Percentiles rank a stretch among this genome's conserved stretches.
Conservation (phyloP, 2,329 filamentous ascomycete genomes). For the Aspergillus caelatus region DNA sequence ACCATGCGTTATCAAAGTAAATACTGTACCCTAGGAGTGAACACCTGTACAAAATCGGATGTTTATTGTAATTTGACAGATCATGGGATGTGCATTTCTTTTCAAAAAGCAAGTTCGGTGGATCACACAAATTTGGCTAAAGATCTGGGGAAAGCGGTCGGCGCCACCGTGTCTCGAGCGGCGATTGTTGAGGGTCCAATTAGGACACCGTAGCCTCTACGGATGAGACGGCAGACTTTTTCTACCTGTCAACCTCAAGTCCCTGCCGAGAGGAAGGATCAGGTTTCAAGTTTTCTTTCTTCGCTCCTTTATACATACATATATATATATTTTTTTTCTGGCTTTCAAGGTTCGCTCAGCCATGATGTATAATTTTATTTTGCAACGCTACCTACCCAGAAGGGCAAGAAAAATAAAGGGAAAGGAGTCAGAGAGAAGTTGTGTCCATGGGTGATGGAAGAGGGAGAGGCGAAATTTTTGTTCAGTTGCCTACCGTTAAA, state of each 20-base stretch:
- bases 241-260: background rate
- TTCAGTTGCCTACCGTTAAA: conserved; percentile 38
- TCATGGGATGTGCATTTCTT: conserved; percentile 3
- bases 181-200: conserved; percentile 15
- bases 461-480: conserved; percentile 32
- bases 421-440: conserved; percentile 1
- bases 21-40: background rate
- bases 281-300: background rate
- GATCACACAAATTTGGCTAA: conserved; percentile 21
- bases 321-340: background rate
- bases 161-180: conserved; percentile 9
- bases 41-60: background rate
- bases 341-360: background rate
- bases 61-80: conserved; percentile 5
- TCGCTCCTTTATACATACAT: background rate
- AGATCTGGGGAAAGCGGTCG: conserved; percentile 21
- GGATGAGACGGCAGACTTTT: background rate
- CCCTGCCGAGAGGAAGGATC: background rate
- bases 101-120: conserved; percentile 14
- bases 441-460: conserved; percentile 9
- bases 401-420: conserved; percentile 4
- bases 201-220: conserved; percentile 7
- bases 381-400: background rate
- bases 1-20: background rate
- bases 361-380: background rate